Percentiles rank a stretch among this genome's conserved stretches.
These are phyloP conservation scores for Ceratobasidium sp. DNA, from an alignment of 1,284 basidiomycete genomes.

Conservation along the genomic window DNA sequence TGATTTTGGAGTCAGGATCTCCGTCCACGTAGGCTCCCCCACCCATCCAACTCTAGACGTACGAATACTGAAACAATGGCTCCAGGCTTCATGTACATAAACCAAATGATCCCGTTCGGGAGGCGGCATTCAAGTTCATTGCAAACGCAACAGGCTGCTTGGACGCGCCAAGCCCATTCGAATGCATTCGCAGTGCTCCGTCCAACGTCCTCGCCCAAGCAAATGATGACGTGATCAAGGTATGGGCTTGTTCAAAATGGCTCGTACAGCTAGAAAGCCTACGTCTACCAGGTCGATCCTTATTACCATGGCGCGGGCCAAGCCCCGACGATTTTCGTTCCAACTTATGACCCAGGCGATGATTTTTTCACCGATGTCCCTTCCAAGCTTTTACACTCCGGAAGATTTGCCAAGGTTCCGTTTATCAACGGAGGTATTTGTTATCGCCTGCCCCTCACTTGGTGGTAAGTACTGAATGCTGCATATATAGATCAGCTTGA, in stretches of 20 bases:
- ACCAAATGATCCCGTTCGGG: constrained; percentile 16
- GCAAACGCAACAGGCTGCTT: constrained; percentile 31
- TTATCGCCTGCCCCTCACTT: not conserved
- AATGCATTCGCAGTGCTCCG: constrained; percentile 28
- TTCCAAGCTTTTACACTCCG: constrained; percentile 46
- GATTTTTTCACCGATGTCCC: constrained; percentile 49
- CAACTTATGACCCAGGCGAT: constrained; percentile 47
- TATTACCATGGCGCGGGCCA: constrained; percentile 11
- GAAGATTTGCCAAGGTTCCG: constrained; percentile 49
- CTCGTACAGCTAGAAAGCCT: not conserved
- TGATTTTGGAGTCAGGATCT: constrained; percentile 41
- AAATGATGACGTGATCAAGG: constrained; percentile 24
- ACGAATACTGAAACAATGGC: not conserved
- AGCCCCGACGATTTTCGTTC: constrained; percentile 22
- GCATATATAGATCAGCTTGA: constrained; percentile 36
- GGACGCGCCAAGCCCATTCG: constrained; percentile 8
- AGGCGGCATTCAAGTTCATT: constrained; percentile 21
- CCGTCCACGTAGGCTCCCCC: constrained; percentile 10
- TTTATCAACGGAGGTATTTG: constrained; percentile 49
- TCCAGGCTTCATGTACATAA: not conserved
- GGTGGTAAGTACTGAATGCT: not conserved
- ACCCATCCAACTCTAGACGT: too few relatives aligned
- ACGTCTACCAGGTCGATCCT: constrained; percentile 6
- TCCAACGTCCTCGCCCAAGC: constrained; percentile 10
- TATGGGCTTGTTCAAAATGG: not conserved